These are phyloP conservation scores for Penicillium glabrum DNA, from an alignment of 2,329 filamentous ascomycete genomes.

Conservation along the genomic window DNA sequence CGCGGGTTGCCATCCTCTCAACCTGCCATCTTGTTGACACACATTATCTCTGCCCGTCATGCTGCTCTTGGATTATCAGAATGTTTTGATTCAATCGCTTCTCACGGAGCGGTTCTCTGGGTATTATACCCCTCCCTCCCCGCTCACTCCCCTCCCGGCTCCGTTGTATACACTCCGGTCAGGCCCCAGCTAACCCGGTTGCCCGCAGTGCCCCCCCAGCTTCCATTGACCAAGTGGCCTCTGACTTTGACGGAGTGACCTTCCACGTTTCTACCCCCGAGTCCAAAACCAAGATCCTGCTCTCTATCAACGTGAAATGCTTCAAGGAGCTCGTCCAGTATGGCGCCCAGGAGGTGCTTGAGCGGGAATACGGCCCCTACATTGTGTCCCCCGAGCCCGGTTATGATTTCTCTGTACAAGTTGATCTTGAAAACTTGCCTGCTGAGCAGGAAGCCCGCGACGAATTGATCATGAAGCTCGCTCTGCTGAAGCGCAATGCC, in stretches of 20 bases:
- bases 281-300: constrained; percentile 86
- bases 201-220: constrained; percentile 70
- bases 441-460: constrained; percentile 81
- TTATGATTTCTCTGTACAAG: constrained; percentile 91
- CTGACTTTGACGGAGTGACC: constrained; percentile 97
- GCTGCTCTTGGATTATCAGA: constrained; percentile 99
- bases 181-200: constrained; percentile 39
- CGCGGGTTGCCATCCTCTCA: constrained; percentile 20
- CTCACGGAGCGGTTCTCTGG: constrained; percentile 92
- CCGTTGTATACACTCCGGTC: constrained; percentile 33
- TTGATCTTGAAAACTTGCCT: constrained; percentile 87
- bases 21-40: constrained; percentile 20
- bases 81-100: constrained; percentile 94
- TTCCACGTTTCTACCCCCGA: constrained; percentile 98
- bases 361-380: constrained; percentile 91
- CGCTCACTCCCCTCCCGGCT: constrained; percentile 14
- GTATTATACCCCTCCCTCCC: constrained; percentile 48
- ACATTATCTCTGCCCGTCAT: constrained; percentile 44
- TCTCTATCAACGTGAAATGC: constrained; percentile 94
- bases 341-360: constrained; percentile 85
- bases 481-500: constrained; percentile 92
- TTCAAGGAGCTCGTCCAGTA: constrained; percentile 90
- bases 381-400: constrained; percentile 84
- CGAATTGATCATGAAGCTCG: constrained; percentile 81
- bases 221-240: constrained; percentile 96